Percentiles rank a stretch among this genome's conserved stretches.
These are phyloP conservation scores for Cystobasidium pallidum DNA, from an alignment of 1,284 basidiomycete genomes.

Conservation along the genomic window DNA sequence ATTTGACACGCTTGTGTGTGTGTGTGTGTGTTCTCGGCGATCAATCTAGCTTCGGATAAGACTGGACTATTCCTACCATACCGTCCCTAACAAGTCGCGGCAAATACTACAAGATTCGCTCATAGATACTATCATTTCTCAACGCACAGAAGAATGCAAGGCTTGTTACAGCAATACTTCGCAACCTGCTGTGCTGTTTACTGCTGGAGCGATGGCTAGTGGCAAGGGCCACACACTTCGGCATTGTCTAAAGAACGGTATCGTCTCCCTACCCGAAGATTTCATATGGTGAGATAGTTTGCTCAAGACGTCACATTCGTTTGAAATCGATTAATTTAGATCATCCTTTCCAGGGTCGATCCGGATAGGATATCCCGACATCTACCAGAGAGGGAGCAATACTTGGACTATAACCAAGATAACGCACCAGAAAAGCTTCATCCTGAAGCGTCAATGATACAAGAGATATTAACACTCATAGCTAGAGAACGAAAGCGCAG, in stretches of 20 bases:
- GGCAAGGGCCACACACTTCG: slow-evolving; percentile 52
- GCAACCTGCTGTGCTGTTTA: slow-evolving; percentile 44
- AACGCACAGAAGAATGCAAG: slow-evolving; percentile 47
- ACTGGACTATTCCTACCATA: slow-evolving; percentile 52
- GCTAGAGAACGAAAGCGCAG: slow-evolving; percentile 46
- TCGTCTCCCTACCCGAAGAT: slow-evolving; percentile 47
- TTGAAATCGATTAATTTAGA: not conserved
- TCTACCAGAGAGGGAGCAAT: slow-evolving; percentile 51
- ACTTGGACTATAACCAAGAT: slow-evolving; percentile 45
- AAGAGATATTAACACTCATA: slow-evolving; percentile 50
- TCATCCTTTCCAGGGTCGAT: slow-evolving; percentile 49
- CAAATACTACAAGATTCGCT: slow-evolving; percentile 50
- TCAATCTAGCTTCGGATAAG: slow-evolving; percentile 24
- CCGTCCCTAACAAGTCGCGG: slow-evolving; percentile 45
- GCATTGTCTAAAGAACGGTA: slow-evolving; percentile 44
- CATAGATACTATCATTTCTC: slow-evolving; percentile 45
- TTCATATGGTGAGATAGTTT: slow-evolving; percentile 49
- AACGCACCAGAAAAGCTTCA: slow-evolving; percentile 48
- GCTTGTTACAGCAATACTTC: slow-evolving; percentile 3
- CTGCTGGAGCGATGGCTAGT: slow-evolving; percentile 50
- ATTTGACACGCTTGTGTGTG: not conserved
- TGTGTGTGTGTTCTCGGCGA: not conserved
- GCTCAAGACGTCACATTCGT: not conserved
- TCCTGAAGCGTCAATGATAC: slow-evolving; percentile 50
- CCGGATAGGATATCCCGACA: slow-evolving; percentile 51